These are phyloP conservation scores for Scheffersomyces quercinus DNA, from an alignment of 1,139 yeast species.

Conservation along the genomic window DNA sequence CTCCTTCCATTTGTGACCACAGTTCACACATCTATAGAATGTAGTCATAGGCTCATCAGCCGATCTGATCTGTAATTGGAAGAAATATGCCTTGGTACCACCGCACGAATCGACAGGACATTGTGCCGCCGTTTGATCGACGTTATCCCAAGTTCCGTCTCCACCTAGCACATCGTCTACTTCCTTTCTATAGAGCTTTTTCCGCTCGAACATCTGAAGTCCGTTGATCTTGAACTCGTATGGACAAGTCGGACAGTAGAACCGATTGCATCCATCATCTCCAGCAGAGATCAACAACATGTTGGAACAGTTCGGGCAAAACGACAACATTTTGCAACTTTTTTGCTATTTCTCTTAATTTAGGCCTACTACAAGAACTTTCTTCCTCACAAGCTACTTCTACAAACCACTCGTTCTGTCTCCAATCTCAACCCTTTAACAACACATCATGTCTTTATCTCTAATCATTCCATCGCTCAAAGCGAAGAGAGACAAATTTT, in stretches of 20 bases:
- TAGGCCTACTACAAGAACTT: no score
- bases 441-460: no score
- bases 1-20: conserved; percentile 97
- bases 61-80: conserved; percentile 92
- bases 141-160: conserved; percentile 98
- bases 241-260: conserved; percentile 92
- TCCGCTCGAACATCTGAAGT: conserved; percentile 81
- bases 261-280: conserved; percentile 48
- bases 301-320: conserved; percentile 91
- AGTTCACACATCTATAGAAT: conserved; percentile 87
- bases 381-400: no score
- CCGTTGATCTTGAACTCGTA: conserved; percentile 88
- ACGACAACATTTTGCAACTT: conserved; percentile 65
- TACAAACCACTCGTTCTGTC: no score
- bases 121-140: conserved; percentile 85
- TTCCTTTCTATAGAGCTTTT: conserved; percentile 77
- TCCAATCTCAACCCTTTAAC: no score
- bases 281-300: conserved; percentile 63
- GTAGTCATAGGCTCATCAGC: conserved; percentile 97
- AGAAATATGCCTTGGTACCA: conserved; percentile 89
- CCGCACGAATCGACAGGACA: conserved; percentile 90
- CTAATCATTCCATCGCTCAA: no score
- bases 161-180: conserved; percentile 98
- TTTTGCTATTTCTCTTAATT: no score
- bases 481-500: no score